Evolutionary conservation across 495 filamentous ascomycete species (phyloP).

Genomic region (Niebla homalea): DNA sequence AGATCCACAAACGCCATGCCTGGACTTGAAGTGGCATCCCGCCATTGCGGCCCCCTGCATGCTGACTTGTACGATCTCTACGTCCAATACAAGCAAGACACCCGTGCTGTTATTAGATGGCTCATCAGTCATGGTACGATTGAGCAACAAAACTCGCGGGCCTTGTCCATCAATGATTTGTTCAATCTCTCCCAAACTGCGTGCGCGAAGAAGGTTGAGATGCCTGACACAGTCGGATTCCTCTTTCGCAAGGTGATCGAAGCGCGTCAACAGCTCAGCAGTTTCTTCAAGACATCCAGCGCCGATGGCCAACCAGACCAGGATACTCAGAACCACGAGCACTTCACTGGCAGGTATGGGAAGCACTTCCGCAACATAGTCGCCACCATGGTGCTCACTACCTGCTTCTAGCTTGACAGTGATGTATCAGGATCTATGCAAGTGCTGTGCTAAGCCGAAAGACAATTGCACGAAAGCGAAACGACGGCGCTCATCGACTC

Average conservation of each 20-base stretch:
- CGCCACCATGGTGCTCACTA: not conserved
- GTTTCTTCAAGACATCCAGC: conserved; percentile 10
- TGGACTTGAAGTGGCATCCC: too few species aligned
- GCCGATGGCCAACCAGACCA: not conserved
- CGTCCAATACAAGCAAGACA: conserved; percentile 20
- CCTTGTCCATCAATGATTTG: conserved; percentile 14
- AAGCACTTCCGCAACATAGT: not conserved
- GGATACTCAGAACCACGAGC: conserved; percentile 15
- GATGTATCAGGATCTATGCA: conserved; percentile 15
- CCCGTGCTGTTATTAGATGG: conserved; percentile 15
- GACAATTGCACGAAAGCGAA: not conserved
- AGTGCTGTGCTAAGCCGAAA: conserved; percentile 13
- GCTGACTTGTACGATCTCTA: conserved; percentile 10
- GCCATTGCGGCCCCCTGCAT: conserved; percentile 1
- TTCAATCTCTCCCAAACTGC: conserved; percentile 6
- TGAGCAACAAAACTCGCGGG: not conserved
- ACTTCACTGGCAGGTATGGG: conserved; percentile 15
- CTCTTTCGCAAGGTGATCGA: conserved; percentile 17
- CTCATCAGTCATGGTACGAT: conserved; percentile 11
- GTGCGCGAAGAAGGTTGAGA: conserved; percentile 10
- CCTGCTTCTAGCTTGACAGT: conserved; percentile 8
- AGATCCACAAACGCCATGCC: too few species aligned
- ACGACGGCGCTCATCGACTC: not conserved
- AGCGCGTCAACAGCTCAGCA: conserved; percentile 15
- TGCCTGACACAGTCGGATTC: conserved; percentile 18